These are phyloP conservation scores for Lentithecium fluviatile DNA, from an alignment of 495 filamentous ascomycete genomes.

Conservation along the genomic window DNA sequence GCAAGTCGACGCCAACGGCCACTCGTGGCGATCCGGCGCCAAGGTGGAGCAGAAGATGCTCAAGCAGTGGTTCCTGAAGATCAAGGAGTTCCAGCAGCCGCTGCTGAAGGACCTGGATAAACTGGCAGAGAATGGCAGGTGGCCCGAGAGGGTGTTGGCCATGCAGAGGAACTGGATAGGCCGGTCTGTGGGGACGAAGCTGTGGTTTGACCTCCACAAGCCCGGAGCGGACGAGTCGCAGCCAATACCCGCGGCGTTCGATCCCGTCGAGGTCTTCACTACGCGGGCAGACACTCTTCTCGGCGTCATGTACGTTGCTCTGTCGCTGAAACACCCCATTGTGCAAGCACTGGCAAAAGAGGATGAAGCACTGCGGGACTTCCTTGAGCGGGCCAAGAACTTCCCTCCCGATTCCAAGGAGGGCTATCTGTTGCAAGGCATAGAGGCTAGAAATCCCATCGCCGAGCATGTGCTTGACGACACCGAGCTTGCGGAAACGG, in stretches of 20 bases:
- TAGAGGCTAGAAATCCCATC: slow-evolving; percentile 67
- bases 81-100: slow-evolving; percentile 73
- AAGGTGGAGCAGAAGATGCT: slow-evolving; percentile 76
- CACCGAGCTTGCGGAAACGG: slow-evolving; percentile 47
- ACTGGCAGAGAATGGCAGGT: slow-evolving; percentile 59
- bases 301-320: slow-evolving; percentile 79
- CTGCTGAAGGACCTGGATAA: slow-evolving; percentile 69
- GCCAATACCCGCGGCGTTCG: background rate
- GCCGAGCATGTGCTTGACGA: slow-evolving; percentile 50
- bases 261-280: slow-evolving; percentile 71
- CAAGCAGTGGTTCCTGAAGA: slow-evolving; percentile 88
- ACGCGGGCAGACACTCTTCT: slow-evolving; percentile 81
- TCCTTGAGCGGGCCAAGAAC: slow-evolving; percentile 61
- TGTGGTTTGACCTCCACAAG: slow-evolving; percentile 62
- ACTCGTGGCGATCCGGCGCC: slow-evolving; percentile 84
- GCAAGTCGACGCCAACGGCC: slow-evolving; percentile 80
- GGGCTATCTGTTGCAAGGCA: slow-evolving; percentile 62
- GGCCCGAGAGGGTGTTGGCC: slow-evolving; percentile 77
- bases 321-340: slow-evolving; percentile 72
- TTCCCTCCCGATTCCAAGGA: slow-evolving; percentile 70
- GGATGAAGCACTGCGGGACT: slow-evolving; percentile 61
- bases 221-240: slow-evolving; percentile 12
- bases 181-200: slow-evolving; percentile 67
- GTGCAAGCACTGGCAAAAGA: slow-evolving; percentile 59
- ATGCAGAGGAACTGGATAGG: slow-evolving; percentile 93